Conservation (phyloP, 163 green algal species). For the Picocystis sp. region DNA sequence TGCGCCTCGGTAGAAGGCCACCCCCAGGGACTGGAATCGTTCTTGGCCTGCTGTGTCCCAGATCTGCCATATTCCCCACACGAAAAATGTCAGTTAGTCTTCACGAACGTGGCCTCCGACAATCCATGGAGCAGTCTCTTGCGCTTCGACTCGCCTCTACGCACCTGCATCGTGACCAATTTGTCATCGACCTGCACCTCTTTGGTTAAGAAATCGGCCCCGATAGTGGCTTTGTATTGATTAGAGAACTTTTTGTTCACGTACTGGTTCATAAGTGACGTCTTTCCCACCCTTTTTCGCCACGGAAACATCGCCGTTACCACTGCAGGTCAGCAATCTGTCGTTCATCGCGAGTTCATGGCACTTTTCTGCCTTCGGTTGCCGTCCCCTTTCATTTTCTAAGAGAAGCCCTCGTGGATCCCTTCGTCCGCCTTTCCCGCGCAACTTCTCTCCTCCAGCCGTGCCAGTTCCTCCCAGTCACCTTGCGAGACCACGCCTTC, state of each 20-base stretch:
- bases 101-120: too few relatives aligned
- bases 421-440: neutral
- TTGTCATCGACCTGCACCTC: slow-evolving; percentile 96
- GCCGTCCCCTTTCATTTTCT: neutral
- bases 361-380: too few relatives aligned
- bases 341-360: too few relatives aligned
- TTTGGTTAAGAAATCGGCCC: slow-evolving; percentile 97
- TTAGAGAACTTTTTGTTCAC: slow-evolving; percentile 98
- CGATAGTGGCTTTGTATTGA: slow-evolving; percentile 99
- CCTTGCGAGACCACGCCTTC: too few relatives aligned
- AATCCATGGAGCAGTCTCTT: too few relatives aligned
- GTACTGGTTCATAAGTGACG: slow-evolving; percentile 93
- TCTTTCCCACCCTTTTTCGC: slow-evolving; percentile 69
- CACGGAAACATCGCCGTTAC: neutral
- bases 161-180: slow-evolving; percentile 93
- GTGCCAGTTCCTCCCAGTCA: too few relatives aligned
- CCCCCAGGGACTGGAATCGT: slow-evolving; percentile 89
- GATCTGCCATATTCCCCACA: slow-evolving; percentile 39
- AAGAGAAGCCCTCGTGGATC: neutral
- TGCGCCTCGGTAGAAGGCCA: slow-evolving; percentile 96
- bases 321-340: too few relatives aligned
- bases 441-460: too few relatives aligned
- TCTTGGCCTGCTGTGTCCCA: slow-evolving; percentile 96
- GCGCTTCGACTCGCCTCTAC: neutral
- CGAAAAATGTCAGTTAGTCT: too few relatives aligned